Base-by-base conservation (phyloP, 2,329 filamentous ascomycete species). In the Didymella lethalis region DNA sequence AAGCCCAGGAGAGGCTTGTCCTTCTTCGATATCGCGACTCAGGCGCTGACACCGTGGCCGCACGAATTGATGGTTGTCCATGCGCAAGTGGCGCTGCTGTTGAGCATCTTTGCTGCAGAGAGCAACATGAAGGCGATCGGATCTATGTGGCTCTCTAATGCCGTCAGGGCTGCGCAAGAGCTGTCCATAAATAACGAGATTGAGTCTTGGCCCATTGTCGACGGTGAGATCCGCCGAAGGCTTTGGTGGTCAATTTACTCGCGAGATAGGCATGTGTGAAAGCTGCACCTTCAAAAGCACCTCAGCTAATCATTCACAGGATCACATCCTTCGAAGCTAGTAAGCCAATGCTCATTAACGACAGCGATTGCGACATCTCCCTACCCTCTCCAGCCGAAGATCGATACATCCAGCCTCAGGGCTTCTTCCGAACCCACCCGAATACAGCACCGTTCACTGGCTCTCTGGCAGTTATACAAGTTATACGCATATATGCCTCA, bases 181-280 rank as follows among this genome's bases (percentile, higher is more conserved):
- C 83, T 97, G 45, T 91, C 91, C 0, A 81, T 98, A 10, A 89
- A 97, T 69, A 81, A 86, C 7, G 91, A 96, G 68, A 86, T 86
- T 1, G 89, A 89, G 0, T 84, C 88, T 0, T 92, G 89, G 84
- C 85, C 90, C 2, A 83, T 88, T 1, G 81, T 96, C 14, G 93
- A 97, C 69, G 86, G 86, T 11, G 94, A 98, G 77, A 93, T 94
- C 87, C 87, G 93, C 54, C 87, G 91, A 61, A 85, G 93, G 54
- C 86, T 95, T 2, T 99, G 94, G 94, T 99, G 95, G 93, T 88
- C 91, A 14, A 86, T 97, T 56, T 98, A 98, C 77, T 87, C 92
- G 44, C 88, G 93, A 80, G 95, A 99, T 78, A 87, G 93, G 87
- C 88, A 74, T 7, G 52, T 20, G 72, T 18, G 81, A 3, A 12